Conservation (phyloP, 2,329 filamentous ascomycete genomes). For the Epichloe typhina region DNA sequence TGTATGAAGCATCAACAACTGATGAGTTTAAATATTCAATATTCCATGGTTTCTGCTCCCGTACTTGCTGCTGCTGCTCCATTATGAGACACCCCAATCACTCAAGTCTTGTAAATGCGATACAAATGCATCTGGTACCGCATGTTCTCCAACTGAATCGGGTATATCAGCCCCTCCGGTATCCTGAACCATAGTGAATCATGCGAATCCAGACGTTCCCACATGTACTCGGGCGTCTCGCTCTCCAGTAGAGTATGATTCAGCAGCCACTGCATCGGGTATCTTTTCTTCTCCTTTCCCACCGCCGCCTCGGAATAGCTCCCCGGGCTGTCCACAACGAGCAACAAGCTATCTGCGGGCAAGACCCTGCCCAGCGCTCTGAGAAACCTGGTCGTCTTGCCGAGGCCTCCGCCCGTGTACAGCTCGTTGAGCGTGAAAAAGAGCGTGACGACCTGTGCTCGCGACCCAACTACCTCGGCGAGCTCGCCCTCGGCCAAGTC, state of each 20-base stretch:
- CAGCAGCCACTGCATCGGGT: constrained; percentile 89
- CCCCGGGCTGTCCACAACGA: constrained; percentile 87
- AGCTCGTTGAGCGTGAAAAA: constrained; percentile 96
- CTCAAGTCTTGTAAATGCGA: constrained; percentile 14
- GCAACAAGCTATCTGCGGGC: constrained; percentile 49
- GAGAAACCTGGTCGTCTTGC: constrained; percentile 65
- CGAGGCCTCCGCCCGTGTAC: constrained; percentile 61
- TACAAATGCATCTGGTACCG: constrained; percentile 88
- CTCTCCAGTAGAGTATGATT: constrained; percentile 59
- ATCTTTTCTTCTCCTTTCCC: constrained; percentile 48
- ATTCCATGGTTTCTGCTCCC: neutral
- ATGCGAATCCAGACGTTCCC: constrained; percentile 63
- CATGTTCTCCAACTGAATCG: constrained; percentile 86
- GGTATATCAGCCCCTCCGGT: constrained; percentile 54
- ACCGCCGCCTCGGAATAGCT: constrained; percentile 78
- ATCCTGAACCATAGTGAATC: constrained; percentile 82
- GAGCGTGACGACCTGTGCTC: constrained; percentile 55
- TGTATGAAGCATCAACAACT: neutral
- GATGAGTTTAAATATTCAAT: neutral
- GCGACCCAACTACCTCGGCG: constrained; percentile 14
- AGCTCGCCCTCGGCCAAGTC: constrained; percentile 23
- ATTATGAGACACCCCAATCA: too few relatives aligned
- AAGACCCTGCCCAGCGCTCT: constrained; percentile 50
- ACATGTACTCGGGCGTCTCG: constrained; percentile 31
- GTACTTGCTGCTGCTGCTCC: neutral